phyloP scores from a whole-genome alignment of 768 basidiomycete genomes.

The Amanita subjunquillea region DNA sequence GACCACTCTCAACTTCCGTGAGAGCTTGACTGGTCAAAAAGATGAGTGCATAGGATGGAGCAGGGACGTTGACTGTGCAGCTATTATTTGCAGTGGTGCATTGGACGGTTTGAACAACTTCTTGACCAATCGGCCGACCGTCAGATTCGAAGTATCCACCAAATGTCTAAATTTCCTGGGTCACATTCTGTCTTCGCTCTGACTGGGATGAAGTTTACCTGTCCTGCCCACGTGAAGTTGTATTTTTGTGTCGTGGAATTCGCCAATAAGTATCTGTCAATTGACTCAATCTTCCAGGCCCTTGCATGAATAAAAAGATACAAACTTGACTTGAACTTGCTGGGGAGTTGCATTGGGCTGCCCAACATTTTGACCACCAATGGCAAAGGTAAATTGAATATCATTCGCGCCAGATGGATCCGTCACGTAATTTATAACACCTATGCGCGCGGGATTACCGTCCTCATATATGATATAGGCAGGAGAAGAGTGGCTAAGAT shows the following conservation, averaged over 20 bases:
- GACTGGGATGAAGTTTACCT: slow-evolving; percentile 27
- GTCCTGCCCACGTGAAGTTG: slow-evolving; percentile 73
- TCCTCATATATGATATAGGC: slow-evolving; percentile 69
- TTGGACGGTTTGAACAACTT: slow-evolving; percentile 43
- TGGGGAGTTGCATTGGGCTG: slow-evolving; percentile 42
- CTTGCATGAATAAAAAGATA: slow-evolving; percentile 9
- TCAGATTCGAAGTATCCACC: slow-evolving; percentile 55
- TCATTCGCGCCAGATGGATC: slow-evolving; percentile 50
- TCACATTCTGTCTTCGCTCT: not conserved
- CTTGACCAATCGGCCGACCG: slow-evolving; percentile 49
- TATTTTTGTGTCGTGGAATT: slow-evolving; percentile 45
- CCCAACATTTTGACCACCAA: slow-evolving; percentile 45
- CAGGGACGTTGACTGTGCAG: slow-evolving; percentile 53
- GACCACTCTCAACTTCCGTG: slow-evolving; percentile 16
- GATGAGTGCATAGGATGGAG: slow-evolving; percentile 68
- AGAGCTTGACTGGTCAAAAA: slow-evolving; percentile 43
- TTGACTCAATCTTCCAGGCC: not conserved
- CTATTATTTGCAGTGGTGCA: slow-evolving; percentile 45
- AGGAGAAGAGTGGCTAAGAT: slow-evolving; percentile 45
- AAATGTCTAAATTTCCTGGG: slow-evolving; percentile 33
- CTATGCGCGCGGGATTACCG: slow-evolving; percentile 47
- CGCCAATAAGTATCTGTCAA: slow-evolving; percentile 43
- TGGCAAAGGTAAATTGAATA: slow-evolving; percentile 24
- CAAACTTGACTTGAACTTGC: slow-evolving; percentile 50
- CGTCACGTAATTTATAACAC: slow-evolving; percentile 63